A percentile compares a stretch with the other conserved stretches of the same genome.
Conservation (phyloP, 1,284 basidiomycete genomes). For the Apiotrichum porosum region DNA sequence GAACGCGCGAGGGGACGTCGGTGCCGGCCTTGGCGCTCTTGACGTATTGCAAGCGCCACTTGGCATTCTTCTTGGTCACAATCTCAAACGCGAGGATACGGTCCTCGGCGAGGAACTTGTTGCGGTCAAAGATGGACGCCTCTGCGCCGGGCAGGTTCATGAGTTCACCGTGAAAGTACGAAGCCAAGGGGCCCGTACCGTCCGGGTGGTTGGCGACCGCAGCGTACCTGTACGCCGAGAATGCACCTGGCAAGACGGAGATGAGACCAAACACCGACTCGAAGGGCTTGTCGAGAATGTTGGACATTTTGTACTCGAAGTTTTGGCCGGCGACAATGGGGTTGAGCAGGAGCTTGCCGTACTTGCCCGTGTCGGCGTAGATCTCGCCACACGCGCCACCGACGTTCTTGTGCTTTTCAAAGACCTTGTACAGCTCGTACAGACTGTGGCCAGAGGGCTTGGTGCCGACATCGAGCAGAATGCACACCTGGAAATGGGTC, state of each 20-base stretch:
- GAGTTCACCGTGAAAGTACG: conserved; percentile 86
- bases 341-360: conserved; percentile 73
- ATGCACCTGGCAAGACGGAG: conserved; percentile 77
- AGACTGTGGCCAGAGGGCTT: conserved; percentile 90
- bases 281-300: conserved; percentile 86
- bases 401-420: conserved; percentile 82
- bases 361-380: conserved; percentile 70
- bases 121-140: conserved; percentile 57
- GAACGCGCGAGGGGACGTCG: conserved; percentile 68
- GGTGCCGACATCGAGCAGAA: conserved; percentile 87
- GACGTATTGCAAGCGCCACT: conserved; percentile 73
- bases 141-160: conserved; percentile 56
- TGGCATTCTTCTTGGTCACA: conserved; percentile 43
- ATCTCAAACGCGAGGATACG: conserved; percentile 46
- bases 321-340: conserved; percentile 88
- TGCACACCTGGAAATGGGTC: no score
- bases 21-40: conserved; percentile 85
- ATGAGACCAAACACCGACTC: conserved; percentile 91
- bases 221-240: conserved; percentile 85
- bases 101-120: conserved; percentile 77
- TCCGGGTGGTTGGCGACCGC: conserved; percentile 74
- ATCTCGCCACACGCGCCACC: conserved; percentile 95
- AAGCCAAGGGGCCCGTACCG: conserved; percentile 79
- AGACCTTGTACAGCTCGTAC: conserved; percentile 69
- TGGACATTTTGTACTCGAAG: conserved; percentile 78